These are phyloP conservation scores for Plasmodium gaboni DNA, from an alignment of 169 alveolate species.

Conservation along the genomic window DNA sequence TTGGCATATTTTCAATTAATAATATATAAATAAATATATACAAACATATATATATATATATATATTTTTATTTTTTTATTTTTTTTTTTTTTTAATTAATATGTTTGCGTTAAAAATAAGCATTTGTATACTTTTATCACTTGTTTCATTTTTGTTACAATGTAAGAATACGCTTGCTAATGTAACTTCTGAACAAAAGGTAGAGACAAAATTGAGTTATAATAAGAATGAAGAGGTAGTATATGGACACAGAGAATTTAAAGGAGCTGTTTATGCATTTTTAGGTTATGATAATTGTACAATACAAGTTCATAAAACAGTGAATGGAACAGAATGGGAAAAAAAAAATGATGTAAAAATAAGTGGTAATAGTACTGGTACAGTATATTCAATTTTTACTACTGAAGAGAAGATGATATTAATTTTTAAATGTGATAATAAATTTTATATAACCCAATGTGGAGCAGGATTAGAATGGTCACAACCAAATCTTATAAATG, in stretches of 20 bases:
- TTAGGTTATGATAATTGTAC: conserved; percentile 8
- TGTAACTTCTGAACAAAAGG: conserved; percentile 10
- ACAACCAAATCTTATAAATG: neutral
- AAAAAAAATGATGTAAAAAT: neutral
- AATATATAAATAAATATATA: no score
- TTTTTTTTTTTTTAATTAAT: neutral
- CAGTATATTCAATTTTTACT: conserved; percentile 27
- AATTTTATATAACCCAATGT: conserved; percentile 10
- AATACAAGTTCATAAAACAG: conserved; percentile 13
- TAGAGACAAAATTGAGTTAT: conserved; percentile 2
- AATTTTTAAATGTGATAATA: conserved; percentile 28
- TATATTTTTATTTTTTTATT: neutral
- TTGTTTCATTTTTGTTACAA: conserved; percentile 1
- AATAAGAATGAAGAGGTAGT: neutral
- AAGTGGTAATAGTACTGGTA: neutral
- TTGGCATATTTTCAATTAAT: no score
- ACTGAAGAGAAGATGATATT: conserved; percentile 9
- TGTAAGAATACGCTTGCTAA: neutral
- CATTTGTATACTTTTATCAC: neutral
- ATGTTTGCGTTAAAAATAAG: neutral
- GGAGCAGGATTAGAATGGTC: conserved; percentile 6
- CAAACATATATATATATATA: no score
- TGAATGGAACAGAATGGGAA: conserved; percentile 14
- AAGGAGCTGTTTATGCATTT: conserved; percentile 37
- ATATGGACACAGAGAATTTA: conserved; percentile 10